Base-by-base conservation (phyloP, 2,329 filamentous ascomycete genomes). In the Colletotrichum brevisporum region DNA sequence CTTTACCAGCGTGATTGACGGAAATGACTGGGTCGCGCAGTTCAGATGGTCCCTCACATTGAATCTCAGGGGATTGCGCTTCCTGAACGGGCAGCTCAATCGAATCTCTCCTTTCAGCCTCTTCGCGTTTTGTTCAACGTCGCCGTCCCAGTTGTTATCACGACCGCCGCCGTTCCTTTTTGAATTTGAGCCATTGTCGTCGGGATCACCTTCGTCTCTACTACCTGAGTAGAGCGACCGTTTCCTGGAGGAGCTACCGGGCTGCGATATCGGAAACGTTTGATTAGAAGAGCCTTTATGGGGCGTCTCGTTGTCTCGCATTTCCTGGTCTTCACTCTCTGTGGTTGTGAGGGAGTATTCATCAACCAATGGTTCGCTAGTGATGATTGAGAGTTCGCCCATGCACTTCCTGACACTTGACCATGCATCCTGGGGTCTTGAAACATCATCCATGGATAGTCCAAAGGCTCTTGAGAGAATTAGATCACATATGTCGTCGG, bases 1-100 rank as follows among this genome's bases (percentile, higher is more conserved):
- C 53, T 56, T 56, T 6, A 48, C 59, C 27, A 69, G 39, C 5
- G 26, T 74, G 56, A 64, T 67, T n/a, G 48, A 39, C 13, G 27
- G 27, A 16, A 56, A 56, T 39, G 27, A 45, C 31, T 56, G 39
- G 5, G 27, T 56, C n/a, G 53, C 53, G 27, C 53, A 56, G 39
- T 56, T 56, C 27, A 41, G 10, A 13, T 26, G 53, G 5, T 39
- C n/a, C 5, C 53, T 27, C 39, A 56, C 31, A 13, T 56, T 56
- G 39, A 39, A 56, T 27, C 31, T 21, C 1, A 56, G 6, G 4
- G 53, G 53, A 31, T 56, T 56, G 24, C 53, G 53, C 13, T 56
- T 56, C 24, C 53, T 18, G 21, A 18, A 56, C 6, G 53, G 53
- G 9, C 53, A 56, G 15, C 53, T 41, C 1, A 56, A 12, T 9